These are phyloP conservation scores for Yamadazyma blattariae DNA, from an alignment of 1,139 yeast genomes.

Conservation along the genomic window DNA sequence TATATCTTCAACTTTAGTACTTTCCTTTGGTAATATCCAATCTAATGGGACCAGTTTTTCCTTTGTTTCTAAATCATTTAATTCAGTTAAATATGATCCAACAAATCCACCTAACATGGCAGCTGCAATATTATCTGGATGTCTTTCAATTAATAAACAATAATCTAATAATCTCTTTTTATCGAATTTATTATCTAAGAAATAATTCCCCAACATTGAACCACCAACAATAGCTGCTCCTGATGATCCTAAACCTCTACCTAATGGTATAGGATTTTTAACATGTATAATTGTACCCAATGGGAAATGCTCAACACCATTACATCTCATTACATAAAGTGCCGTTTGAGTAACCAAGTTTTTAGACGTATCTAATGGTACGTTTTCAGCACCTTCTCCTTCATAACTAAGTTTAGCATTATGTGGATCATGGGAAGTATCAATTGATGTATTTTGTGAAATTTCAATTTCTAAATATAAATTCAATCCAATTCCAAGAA, in stretches of 20 bases:
- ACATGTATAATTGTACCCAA: conserved; percentile 80
- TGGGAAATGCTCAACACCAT: conserved; percentile 73
- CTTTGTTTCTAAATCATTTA: conserved; percentile 65
- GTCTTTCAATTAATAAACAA: conserved; percentile 95
- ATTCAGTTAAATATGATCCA: conserved; percentile 86
- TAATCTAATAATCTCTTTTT: conserved; percentile 88
- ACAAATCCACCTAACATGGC: conserved; percentile 99
- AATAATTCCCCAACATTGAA: conserved; percentile 83
- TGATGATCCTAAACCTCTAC: conserved; percentile 96
- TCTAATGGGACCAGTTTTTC: conserved; percentile 81
- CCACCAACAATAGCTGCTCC: conserved; percentile 99
- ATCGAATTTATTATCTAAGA: conserved; percentile 69
- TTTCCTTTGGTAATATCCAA: conserved; percentile 77
- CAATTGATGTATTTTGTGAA: conserved; percentile 50
- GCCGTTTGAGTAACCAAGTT: conserved; percentile 93
- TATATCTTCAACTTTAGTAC: conserved; percentile 57
- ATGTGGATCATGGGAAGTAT: conserved; percentile 57
- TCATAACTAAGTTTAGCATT: conserved; percentile 71
- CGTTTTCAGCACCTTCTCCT: conserved; percentile 72
- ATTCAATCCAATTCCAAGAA: conserved; percentile 83
- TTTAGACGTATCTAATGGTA: conserved; percentile 71
- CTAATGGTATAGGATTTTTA: conserved; percentile 88
- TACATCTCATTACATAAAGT: conserved; percentile 81
- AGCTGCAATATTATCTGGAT: conserved; percentile 97
- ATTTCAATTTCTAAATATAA: conserved; percentile 72